A percentile compares a stretch with the other conserved stretches of the same genome.
Conservation (phyloP, 31 red algal genomes). For the Bonnemaisonia californica region DNA sequence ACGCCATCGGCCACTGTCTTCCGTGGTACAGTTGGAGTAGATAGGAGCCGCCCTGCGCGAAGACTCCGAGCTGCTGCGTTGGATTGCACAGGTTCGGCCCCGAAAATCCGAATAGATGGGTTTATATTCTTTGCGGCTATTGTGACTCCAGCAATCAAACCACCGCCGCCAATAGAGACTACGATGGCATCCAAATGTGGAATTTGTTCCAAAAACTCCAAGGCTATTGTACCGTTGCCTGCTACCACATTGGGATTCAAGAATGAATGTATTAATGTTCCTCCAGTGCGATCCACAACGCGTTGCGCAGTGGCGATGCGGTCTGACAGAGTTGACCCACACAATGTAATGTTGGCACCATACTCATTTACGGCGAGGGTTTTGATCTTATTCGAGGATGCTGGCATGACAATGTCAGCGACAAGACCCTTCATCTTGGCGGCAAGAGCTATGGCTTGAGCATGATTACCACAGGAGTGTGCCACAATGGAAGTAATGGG, state of each 20-base stretch:
- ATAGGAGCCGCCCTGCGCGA: conserved; percentile 21
- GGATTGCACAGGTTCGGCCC: conserved; percentile 56
- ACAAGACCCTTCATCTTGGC: conserved; percentile 18
- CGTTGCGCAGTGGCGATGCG: conserved; percentile 27
- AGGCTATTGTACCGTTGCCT: conserved; percentile 73
- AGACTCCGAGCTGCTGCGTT: conserved; percentile 52
- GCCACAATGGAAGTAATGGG: conserved; percentile 40
- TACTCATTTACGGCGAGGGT: conserved; percentile 43
- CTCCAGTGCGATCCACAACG: conserved; percentile 9
- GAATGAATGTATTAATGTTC: conserved; percentile 49
- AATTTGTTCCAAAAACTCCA: conserved; percentile 66
- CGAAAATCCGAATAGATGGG: conserved; percentile 48
- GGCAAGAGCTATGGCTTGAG: conserved; percentile 57
- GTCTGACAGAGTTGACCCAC: conserved; percentile 22
- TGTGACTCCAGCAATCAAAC: conserved; percentile 73
- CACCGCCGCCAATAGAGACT: conserved; percentile 79
- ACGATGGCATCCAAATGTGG: conserved; percentile 61
- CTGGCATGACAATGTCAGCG: conserved; percentile 72
- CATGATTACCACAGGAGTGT: conserved; percentile 85
- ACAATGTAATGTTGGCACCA: conserved; percentile 46
- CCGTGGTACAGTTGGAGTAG: not conserved
- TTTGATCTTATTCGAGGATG: conserved; percentile 42
- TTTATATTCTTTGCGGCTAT: conserved; percentile 43
- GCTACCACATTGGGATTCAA: conserved; percentile 60
- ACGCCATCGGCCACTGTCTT: conserved; percentile 79